Evolutionary conservation across 345 rosid genomes (phyloP), one percentile per base, ranked within the genome.

Genomic region (Salix suchowensis): DNA sequence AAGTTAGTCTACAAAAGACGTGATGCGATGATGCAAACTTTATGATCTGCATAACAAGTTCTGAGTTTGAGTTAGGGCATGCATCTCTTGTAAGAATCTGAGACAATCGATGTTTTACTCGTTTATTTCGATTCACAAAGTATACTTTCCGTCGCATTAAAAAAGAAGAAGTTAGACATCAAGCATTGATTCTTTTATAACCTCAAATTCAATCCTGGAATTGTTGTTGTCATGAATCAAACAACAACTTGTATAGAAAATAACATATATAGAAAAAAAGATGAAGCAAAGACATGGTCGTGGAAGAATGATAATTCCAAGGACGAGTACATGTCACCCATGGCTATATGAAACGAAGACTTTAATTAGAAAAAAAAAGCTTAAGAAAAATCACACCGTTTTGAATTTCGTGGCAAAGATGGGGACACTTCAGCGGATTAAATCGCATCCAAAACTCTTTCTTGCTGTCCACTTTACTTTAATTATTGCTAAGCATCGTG

Each of bases 361-460:
- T 81, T 76, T 62, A 67, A 68, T 62, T 61, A 36, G 48, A 81
- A 68, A 23, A 40, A 55, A 58, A 68, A 32, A 32, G 16, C 26
- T 67, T 2, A 14, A 34, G 32, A 68, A 10, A 1, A 6, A 15
- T 13, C 32, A 65, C 19, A 65, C 32, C 9, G 39, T 65, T n/a
- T 73, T 39, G 77, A 76, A 72, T 62, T 67, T 71, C 50, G n/a
- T 36, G 70, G 9, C 70, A 76, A 68, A 21, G 2, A 50, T 68
- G 18, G 21, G 44, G 58, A 52, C 58, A 52, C 9, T 19, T 19
- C n/a, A 52, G 23, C 10, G 23, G 58, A 34, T 19, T 52, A 19
- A 52, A 52, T 52, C 0, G 3, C 23, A 9, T 52, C 58, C 58
- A 2, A 6, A 52, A 52, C 58, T 19, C n/a, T 19, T 2, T 52